Percentiles rank a stretch among this genome's conserved stretches.
Conservation (phyloP, 805 yeast genomes). For the Yamadazyma nakazawae region DNA sequence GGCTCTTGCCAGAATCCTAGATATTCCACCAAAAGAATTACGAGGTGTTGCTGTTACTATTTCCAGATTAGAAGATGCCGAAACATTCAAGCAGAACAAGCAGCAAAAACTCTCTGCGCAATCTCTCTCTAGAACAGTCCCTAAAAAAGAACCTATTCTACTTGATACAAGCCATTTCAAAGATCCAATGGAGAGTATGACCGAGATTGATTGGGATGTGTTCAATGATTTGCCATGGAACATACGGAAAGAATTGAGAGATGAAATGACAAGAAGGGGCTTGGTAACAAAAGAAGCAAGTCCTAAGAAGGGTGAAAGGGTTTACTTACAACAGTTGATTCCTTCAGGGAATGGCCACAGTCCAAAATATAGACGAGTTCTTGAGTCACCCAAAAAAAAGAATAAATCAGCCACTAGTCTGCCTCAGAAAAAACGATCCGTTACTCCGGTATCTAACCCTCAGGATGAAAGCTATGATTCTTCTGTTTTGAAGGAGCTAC, state of each 20-base stretch:
- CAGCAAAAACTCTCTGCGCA: slow-evolving; percentile 25
- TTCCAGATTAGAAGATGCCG: slow-evolving; percentile 49
- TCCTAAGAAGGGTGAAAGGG: slow-evolving; percentile 18
- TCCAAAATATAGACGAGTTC: slow-evolving; percentile 29
- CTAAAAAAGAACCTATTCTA: background rate
- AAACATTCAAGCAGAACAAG: slow-evolving; percentile 16
- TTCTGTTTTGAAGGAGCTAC: slow-evolving; percentile 35
- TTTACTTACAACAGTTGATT: slow-evolving; percentile 34
- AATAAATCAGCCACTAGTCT: slow-evolving; percentile 10
- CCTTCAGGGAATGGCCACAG: slow-evolving; percentile 29
- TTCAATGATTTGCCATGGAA: slow-evolving; percentile 63
- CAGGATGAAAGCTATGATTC: slow-evolving; percentile 27
- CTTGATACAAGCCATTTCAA: slow-evolving; percentile 11
- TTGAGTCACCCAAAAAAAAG: slow-evolving; percentile 25
- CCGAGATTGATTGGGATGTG: slow-evolving; percentile 60
- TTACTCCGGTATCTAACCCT: slow-evolving; percentile 13
- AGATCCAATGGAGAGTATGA: slow-evolving; percentile 19
- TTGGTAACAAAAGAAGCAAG: slow-evolving; percentile 11
- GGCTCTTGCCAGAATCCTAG: slow-evolving; percentile 51
- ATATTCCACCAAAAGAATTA: slow-evolving; percentile 62
- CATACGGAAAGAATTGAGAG: slow-evolving; percentile 57
- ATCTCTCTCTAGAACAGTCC: background rate
- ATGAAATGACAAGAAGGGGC: slow-evolving; percentile 49
- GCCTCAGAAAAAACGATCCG: slow-evolving; percentile 14
- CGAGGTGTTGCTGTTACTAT: slow-evolving; percentile 78